A percentile compares a stretch with the other conserved stretches of the same genome.
Conservation (phyloP, 148 eudicot genomes). For the Gaultheria prostrata region DNA sequence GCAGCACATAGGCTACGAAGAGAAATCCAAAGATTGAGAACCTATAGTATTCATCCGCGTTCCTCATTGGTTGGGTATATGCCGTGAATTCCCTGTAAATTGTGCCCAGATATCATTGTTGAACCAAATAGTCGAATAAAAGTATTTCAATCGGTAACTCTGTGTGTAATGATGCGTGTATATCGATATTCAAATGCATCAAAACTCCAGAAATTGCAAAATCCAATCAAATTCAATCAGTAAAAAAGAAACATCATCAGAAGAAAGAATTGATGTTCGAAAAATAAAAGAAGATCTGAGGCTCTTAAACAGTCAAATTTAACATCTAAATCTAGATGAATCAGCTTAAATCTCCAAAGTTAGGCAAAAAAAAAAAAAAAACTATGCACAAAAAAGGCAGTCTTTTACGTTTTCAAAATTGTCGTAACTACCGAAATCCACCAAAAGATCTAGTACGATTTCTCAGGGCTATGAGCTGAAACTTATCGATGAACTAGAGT, state of each 20-base stretch:
- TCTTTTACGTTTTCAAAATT: not conserved
- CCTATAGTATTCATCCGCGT: slow-evolving; percentile 17
- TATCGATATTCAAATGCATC: not conserved
- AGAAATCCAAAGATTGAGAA: slow-evolving; percentile 21
- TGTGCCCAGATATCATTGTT: not conserved
- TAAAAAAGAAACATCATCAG: not conserved
- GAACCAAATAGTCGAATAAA: not conserved
- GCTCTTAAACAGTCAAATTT: not conserved
- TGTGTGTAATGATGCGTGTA: not conserved
- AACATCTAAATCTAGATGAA: not conserved
- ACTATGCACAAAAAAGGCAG: not conserved
- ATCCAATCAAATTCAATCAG: not conserved
- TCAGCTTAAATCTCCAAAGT: not conserved
- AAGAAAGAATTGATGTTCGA: not conserved
- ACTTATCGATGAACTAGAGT: not conserved
- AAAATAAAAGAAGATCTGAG: not conserved
- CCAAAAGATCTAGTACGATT: not conserved
- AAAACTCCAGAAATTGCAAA: not conserved
- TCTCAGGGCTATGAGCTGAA: not conserved
- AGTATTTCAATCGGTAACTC: not conserved
- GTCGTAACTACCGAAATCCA: not conserved
- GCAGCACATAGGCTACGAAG: slow-evolving; percentile 26
- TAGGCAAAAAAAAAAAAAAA: not conserved
- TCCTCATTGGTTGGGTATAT: slow-evolving; percentile 34
- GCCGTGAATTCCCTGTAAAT: slow-evolving; percentile 1